A percentile compares a stretch with the other conserved stretches of the same genome.
These are phyloP conservation scores for Cyclaneusma minus DNA, from an alignment of 2,329 filamentous ascomycete genomes.

Conservation along the genomic window DNA sequence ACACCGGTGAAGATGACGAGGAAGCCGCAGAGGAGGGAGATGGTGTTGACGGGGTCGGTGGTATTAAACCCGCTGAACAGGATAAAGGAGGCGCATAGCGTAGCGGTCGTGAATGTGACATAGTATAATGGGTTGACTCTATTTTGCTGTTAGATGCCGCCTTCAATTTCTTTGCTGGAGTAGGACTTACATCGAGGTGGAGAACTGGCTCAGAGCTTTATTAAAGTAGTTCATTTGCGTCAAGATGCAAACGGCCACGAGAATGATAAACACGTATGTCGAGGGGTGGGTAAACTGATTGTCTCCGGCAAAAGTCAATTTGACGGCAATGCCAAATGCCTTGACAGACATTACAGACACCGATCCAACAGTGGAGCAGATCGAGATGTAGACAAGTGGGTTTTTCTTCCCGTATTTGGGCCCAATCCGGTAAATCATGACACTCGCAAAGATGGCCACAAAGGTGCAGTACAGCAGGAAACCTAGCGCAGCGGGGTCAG, in stretches of 20 bases:
- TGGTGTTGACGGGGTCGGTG: constrained; percentile 75
- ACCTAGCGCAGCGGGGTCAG: constrained; percentile 32
- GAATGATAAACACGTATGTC: constrained; percentile 93
- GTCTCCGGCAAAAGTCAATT: constrained; percentile 81
- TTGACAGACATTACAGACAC: constrained; percentile 99
- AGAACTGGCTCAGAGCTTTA: constrained; percentile 92
- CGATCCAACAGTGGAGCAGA: constrained; percentile 92
- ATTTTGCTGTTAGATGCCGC: constrained; percentile 4
- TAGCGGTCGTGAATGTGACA: constrained; percentile 91
- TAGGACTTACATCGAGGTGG: constrained; percentile 78
- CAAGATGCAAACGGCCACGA: constrained; percentile 83
- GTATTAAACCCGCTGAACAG: constrained; percentile 96
- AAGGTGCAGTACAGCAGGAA: constrained; percentile 76
- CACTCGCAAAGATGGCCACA: constrained; percentile 67
- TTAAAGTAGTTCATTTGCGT: constrained; percentile 99
- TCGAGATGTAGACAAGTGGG: constrained; percentile 89
- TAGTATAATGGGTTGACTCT: constrained; percentile 76
- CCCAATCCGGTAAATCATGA: constrained; percentile 95
- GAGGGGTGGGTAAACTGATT: constrained; percentile 94
- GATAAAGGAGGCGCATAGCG: constrained; percentile 87
- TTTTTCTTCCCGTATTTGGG: constrained; percentile 88
- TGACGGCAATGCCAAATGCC: constrained; percentile 93
- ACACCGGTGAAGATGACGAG: constrained; percentile 90
- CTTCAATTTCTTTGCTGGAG: constrained; percentile 1
- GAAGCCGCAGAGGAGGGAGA: constrained; percentile 86